Evolutionary conservation across 345 rosid species (phyloP).

Genomic region (Ailanthus altissimus): DNA sequence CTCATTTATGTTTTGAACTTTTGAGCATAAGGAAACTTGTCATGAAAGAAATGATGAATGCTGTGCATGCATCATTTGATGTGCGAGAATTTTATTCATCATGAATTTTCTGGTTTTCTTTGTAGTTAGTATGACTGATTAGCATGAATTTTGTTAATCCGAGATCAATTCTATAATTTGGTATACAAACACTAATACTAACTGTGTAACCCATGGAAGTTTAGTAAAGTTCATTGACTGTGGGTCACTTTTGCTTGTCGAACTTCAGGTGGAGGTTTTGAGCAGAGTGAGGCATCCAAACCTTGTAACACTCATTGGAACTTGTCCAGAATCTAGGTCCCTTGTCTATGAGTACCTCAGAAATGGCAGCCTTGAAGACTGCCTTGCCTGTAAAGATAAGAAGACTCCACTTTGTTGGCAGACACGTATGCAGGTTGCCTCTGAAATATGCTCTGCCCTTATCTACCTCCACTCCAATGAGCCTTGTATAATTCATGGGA

Average conservation of each 20-base stretch:
- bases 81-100: neutral
- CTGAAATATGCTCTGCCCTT: conserved; percentile 79
- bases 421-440: conserved; percentile 60
- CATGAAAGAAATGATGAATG: neutral
- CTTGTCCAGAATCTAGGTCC: conserved; percentile 80
- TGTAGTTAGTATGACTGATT: neutral
- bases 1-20: neutral
- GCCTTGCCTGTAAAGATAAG: conserved; percentile 53
- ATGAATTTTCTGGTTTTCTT: neutral
- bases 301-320: conserved; percentile 70
- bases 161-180: neutral
- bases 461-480: conserved; percentile 78
- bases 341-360: conserved; percentile 73
- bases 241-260: conserved; percentile 11
- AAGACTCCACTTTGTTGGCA: conserved; percentile 65
- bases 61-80: neutral
- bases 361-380: conserved; percentile 74
- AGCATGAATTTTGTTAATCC: neutral
- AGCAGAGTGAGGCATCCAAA: conserved; percentile 90
- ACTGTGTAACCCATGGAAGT: neutral
- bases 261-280: conserved; percentile 65
- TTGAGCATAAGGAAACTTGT: conserved; percentile 2
- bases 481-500: conserved; percentile 81
- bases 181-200: neutral
- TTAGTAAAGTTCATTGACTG: neutral